Base-by-base conservation (phyloP, 495 filamentous ascomycete genomes). In the Pseudoneurospora amorphoporcata region DNA sequence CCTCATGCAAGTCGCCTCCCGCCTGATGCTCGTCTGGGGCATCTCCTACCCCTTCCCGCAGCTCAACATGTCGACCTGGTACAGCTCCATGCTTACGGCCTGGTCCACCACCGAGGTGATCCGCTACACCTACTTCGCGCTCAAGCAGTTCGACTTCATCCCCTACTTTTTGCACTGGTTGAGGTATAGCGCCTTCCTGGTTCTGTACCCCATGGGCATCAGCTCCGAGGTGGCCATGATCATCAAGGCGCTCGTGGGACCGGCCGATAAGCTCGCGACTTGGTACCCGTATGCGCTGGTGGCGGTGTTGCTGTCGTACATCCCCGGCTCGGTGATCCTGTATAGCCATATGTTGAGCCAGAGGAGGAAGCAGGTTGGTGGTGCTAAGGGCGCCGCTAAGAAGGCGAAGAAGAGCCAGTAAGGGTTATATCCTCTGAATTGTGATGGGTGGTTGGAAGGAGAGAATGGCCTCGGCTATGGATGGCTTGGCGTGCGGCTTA, bases 271-370 rank as follows among this genome's bases (percentile, higher is more conserved):
- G 5, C 45, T 78, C 72, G 78, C 79, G 68, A 79, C 79, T 37
- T 78, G 83, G 41, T 92, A 86, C 75, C 85, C 84, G 68, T 89
- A 84, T 79, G 84, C 85, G 53, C 79, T 96, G 75, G 85, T 88
- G 35, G 76, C 75, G 23, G 85, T 94, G 58, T 75, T 97, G 78
- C 83, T 84, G 39, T 85, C 90, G 41, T 98, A 97, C 83, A 86
- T 95, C 61, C 94, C 94, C 94, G 94, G 94, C 29, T 90, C 92
- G 32, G 95, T 94, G 76, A 88, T 96, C 70, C 85, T 98, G 71
- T 98, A 94, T 78, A 92, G 92, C 32, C 92, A 98, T 82, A 98
- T 99, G 95, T 92, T 98, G 81, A 83, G 85, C 65, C 96, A 98
- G 86, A 85, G 95, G 73, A 85, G 89, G 69, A 96, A 92, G 88